A percentile compares a stretch with the other conserved stretches of the same genome.
These are phyloP conservation scores for Fusarium denticulatum DNA, from an alignment of 2,329 filamentous ascomycete genomes.

Conservation along the genomic window DNA sequence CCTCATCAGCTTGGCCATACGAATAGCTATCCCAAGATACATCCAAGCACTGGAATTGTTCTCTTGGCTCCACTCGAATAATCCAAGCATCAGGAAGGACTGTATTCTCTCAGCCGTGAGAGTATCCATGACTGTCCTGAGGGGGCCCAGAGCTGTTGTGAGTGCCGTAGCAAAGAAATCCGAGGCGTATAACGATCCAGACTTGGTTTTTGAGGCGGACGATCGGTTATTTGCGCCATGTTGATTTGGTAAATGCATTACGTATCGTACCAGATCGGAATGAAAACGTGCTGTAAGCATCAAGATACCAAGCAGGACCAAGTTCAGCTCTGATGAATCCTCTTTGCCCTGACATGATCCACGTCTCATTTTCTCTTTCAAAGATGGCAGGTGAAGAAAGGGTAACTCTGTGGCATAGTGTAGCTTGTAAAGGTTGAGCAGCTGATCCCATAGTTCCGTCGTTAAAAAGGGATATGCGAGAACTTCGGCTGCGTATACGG, in stretches of 20 bases:
- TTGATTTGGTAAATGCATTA: neutral
- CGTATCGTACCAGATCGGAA: constrained; percentile 7
- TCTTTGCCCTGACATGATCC: neutral
- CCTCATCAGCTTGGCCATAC: constrained; percentile 10
- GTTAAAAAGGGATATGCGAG: constrained; percentile 71
- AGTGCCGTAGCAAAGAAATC: constrained; percentile 1
- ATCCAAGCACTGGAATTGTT: neutral
- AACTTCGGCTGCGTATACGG: constrained; percentile 63
- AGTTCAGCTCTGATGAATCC: neutral
- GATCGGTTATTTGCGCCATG: neutral
- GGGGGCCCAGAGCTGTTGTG: constrained; percentile 2
- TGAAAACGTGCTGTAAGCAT: constrained; percentile 15
- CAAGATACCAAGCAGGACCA: constrained; percentile 13
- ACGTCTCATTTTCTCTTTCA: neutral
- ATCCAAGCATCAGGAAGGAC: constrained; percentile 7
- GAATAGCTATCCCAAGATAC: neutral
- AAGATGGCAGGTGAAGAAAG: constrained; percentile 67
- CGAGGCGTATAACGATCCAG: neutral
- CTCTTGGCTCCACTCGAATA: constrained; percentile 13
- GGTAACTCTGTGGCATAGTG: constrained; percentile 79
- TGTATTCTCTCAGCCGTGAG: neutral
- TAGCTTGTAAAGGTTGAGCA: constrained; percentile 75
- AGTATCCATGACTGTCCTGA: neutral
- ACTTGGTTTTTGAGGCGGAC: neutral
- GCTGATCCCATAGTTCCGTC: constrained; percentile 71